A percentile compares a stretch with the other conserved stretches of the same genome.
phyloP scores from a whole-genome alignment of 2,329 filamentous ascomycete genomes.

The Macrophomina phaseolina region DNA sequence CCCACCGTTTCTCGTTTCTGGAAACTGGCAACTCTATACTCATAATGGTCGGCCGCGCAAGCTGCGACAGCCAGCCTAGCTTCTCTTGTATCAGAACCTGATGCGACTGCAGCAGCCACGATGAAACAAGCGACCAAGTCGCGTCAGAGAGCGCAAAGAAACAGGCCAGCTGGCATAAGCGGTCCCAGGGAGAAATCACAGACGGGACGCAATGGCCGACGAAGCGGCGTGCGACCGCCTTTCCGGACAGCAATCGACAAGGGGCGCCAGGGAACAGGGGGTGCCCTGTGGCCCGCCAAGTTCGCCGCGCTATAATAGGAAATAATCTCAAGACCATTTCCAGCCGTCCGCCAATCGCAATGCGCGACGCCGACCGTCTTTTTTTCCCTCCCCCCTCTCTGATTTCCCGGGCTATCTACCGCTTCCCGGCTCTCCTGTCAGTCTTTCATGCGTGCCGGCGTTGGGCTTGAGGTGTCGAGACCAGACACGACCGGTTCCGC shows the following conservation, averaged over 20 bases:
- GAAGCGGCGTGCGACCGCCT: background rate
- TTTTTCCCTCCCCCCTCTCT: background rate
- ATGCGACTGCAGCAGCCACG: background rate
- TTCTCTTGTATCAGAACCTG: conserved; percentile 9
- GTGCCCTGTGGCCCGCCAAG: too few relatives aligned
- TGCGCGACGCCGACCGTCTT: background rate
- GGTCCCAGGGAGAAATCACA: background rate
- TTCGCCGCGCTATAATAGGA: conserved; percentile 11
- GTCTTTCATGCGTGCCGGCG: background rate
- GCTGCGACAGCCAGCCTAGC: background rate
- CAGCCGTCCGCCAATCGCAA: background rate
- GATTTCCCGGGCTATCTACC: background rate
- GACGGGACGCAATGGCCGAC: background rate
- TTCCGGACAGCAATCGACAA: background rate
- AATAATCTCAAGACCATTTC: conserved; percentile 6
- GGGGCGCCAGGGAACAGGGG: background rate
- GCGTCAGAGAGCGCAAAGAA: background rate
- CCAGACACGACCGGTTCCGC: background rate
- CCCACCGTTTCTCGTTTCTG: background rate
- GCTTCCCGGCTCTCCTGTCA: background rate
- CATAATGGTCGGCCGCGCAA: background rate
- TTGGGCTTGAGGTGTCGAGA: background rate
- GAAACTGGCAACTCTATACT: background rate
- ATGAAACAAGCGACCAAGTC: conserved; percentile 16
- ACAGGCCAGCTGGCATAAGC: background rate